Base-by-base conservation (phyloP, 768 basidiomycete genomes). In the Peribolospora kevripleyi region DNA sequence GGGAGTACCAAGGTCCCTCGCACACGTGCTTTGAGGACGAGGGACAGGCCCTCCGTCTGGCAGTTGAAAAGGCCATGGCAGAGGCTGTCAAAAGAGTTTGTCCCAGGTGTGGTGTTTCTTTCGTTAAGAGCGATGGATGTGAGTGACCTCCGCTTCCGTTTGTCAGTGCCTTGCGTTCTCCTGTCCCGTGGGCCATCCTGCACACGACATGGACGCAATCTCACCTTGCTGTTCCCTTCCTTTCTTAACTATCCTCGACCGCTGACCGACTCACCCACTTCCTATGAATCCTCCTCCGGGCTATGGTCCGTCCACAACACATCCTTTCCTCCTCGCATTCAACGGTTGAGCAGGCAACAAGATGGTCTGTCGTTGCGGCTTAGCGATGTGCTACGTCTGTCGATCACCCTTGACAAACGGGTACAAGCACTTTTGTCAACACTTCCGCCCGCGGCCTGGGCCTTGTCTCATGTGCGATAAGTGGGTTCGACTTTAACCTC, bases 71-170 rank as follows among this genome's bases (percentile, higher is more conserved):
- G 11, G 51, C 51, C 14, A 51, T 55, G 48, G 55, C 52, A 7
- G 58, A 60, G 14, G 57, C 58, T 5, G 52, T 60, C 14, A 60
- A 60, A 46, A 54, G 59, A 9, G 55, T 51, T 54, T 60, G 59
- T 48, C 59, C 59, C 13, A 43, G 59, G 41, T 60, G 59, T 45
- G 43, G 48, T 6, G 48, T 36, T 25, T 48, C 59, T 7, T 60
- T 60, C 45, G 57, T 60, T 9, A 60, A 60, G 58, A 45, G 40
- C n/a, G 58, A 54, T 38, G 59, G 59, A 13, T 60, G 59, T 25
- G 25, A 25, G 25, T 25, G 25, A 25, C 25, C 25, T 25, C 25
- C 25, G 25, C 25, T 25, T 25, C 25, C 25, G 25, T 25, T 25
- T 25, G 25, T 25, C 25, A 25, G 25, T 1, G 25, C 25, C 25